These are phyloP conservation scores for Hortiboletus flavorubellus DNA, from an alignment of 768 basidiomycete genomes.

Conservation along the genomic window DNA sequence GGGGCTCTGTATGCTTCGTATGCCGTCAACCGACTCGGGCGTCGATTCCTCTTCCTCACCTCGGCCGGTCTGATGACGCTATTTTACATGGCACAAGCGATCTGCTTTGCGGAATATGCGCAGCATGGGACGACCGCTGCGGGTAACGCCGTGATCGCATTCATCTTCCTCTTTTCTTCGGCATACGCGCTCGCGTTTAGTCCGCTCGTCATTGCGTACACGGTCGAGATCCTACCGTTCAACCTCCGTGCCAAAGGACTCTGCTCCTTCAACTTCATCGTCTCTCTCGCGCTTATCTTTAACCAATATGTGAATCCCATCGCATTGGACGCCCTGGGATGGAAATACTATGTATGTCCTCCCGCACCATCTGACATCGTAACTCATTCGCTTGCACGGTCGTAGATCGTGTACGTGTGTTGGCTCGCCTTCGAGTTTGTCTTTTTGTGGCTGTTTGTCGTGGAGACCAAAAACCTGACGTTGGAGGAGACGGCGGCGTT, in stretches of 20 bases:
- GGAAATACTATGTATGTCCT: constrained; percentile 42
- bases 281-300: constrained; percentile 68
- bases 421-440: constrained; percentile 17
- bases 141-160: constrained; percentile 46
- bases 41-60: constrained; percentile 62
- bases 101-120: constrained; percentile 57
- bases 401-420: constrained; percentile 20
- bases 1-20: constrained; percentile 16
- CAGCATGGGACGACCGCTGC: constrained; percentile 41
- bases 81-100: constrained; percentile 67
- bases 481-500: constrained; percentile 72
- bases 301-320: constrained; percentile 81
- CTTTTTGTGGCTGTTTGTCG: constrained; percentile 12
- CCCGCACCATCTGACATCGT: not conserved
- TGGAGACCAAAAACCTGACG: constrained; percentile 39
- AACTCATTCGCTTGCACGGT: not conserved
- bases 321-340: constrained; percentile 52
- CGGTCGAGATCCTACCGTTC: constrained; percentile 79
- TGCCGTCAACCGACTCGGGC: constrained; percentile 58
- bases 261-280: constrained; percentile 66
- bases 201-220: constrained; percentile 61
- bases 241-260: constrained; percentile 78
- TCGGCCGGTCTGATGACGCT: constrained; percentile 56
- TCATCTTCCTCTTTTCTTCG: constrained; percentile 57
- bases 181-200: constrained; percentile 71